Evolutionary conservation across 2,329 filamentous ascomycete genomes (phyloP).

Genomic region (Metarhizium sp.): DNA sequence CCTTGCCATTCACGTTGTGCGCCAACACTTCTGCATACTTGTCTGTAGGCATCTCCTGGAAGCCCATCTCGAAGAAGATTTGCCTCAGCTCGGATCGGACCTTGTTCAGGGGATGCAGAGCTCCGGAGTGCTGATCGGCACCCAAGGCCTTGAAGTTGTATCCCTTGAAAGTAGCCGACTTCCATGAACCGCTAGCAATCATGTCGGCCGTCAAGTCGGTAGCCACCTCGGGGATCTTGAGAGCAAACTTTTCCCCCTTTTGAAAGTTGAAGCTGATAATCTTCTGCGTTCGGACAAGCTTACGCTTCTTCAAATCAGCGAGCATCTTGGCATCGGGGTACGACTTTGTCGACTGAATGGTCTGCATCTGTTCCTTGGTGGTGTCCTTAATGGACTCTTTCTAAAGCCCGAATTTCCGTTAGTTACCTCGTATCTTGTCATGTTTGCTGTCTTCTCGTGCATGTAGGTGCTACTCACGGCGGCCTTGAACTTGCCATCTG

Average conservation of each 20-base stretch:
- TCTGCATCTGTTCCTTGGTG: slow-evolving; percentile 65
- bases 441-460: not conserved
- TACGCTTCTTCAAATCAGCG: slow-evolving; percentile 82
- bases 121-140: slow-evolving; percentile 50
- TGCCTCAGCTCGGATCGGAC: slow-evolving; percentile 91
- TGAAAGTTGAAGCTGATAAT: slow-evolving; percentile 72
- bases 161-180: slow-evolving; percentile 81
- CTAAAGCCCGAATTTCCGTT: slow-evolving; percentile 18
- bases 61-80: slow-evolving; percentile 99
- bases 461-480: slow-evolving; percentile 4
- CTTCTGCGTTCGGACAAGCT: slow-evolving; percentile 77
- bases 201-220: slow-evolving; percentile 94
- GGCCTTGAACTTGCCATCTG: slow-evolving; percentile 8
- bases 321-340: slow-evolving; percentile 64
- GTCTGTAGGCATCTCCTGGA: slow-evolving; percentile 95
- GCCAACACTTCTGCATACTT: slow-evolving; percentile 28
- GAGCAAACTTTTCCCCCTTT: slow-evolving; percentile 82
- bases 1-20: not conserved
- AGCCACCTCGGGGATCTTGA: slow-evolving; percentile 84
- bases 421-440: not conserved
- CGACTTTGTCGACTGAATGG: slow-evolving; percentile 60
- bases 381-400: slow-evolving; percentile 70
- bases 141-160: slow-evolving; percentile 67
- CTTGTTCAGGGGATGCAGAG: slow-evolving; percentile 73
- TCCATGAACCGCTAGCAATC: slow-evolving; percentile 81